Percentiles rank a stretch among this genome's conserved stretches.
Conservation (phyloP, 768 basidiomycete genomes). For the Sporobolomyces phaffii region DNA sequence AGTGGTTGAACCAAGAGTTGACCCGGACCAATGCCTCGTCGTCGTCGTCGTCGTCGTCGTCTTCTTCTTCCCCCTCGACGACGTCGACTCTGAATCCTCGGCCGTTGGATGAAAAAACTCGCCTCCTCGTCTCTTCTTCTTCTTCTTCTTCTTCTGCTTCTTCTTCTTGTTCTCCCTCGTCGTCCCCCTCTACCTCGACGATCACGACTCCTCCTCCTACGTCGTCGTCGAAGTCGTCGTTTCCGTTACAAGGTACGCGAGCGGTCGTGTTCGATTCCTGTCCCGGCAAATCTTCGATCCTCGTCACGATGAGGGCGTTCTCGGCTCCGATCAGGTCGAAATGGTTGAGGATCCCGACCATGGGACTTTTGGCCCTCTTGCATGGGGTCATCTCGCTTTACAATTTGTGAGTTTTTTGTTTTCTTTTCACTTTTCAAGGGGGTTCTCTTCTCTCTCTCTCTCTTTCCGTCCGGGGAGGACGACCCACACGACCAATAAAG, state of each 20-base stretch:
- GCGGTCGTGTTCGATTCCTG: conserved; percentile 40
- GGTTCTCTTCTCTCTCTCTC: not conserved
- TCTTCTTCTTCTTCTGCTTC: no score
- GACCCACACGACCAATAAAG: no score
- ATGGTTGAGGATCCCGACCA: not conserved
- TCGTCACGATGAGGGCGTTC: conserved; percentile 24
- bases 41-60: no score
- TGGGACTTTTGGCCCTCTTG: not conserved
- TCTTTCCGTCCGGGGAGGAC: no score
- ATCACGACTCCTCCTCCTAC: not conserved
- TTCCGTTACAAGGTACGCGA: not conserved
- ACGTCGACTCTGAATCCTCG: not conserved
- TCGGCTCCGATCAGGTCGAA: conserved; percentile 28
- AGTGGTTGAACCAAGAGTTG: conserved; percentile 23
- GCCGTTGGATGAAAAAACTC: not conserved
- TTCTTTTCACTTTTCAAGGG: no score
- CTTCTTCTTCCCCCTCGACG: not conserved
- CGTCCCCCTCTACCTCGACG: not conserved
- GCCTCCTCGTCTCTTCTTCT: not conserved
- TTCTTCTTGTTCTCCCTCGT: no score
- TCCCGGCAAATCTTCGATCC: conserved; percentile 31
- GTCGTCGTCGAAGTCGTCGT: not conserved
- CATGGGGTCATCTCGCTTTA: not conserved
- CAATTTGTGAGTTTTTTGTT: conserved; percentile 9
- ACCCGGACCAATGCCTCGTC: no score